A percentile compares a stretch with the other conserved stretches of the same genome.
Conservation (phyloP, 2,329 filamentous ascomycete genomes). For the Aureobasidium melanogenum region DNA sequence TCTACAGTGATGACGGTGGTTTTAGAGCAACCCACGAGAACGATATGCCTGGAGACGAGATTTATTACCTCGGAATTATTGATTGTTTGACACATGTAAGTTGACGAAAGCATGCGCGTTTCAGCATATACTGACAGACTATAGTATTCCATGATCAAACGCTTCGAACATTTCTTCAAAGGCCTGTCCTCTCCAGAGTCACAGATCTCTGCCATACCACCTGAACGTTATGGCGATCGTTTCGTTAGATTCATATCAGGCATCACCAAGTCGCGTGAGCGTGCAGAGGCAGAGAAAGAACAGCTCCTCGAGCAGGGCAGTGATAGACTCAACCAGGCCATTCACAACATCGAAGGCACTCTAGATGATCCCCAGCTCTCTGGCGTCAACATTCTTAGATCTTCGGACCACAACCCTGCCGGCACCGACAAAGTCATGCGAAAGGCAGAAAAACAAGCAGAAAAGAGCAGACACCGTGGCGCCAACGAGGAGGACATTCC, state of each 20-base stretch:
- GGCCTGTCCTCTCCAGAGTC: slow-evolving; percentile 73
- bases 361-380: slow-evolving; percentile 30
- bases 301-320: slow-evolving; percentile 20
- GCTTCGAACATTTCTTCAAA: slow-evolving; percentile 95
- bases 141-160: slow-evolving; percentile 89
- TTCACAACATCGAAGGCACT: slow-evolving; percentile 18
- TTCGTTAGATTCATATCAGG: slow-evolving; percentile 88
- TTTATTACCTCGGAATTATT: slow-evolving; percentile 97
- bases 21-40: slow-evolving; percentile 90
- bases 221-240: slow-evolving; percentile 82
- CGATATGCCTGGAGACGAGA: slow-evolving; percentile 73
- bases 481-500: slow-evolving; percentile 49
- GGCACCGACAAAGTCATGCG: slow-evolving; percentile 48
- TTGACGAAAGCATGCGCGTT: slow-evolving; percentile 18
- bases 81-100: slow-evolving; percentile 94
- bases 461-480: slow-evolving; percentile 46
- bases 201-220: slow-evolving; percentile 87
- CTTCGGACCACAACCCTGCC: slow-evolving; percentile 19
- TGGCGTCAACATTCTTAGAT: slow-evolving; percentile 28
- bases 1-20: slow-evolving; percentile 90
- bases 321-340: not conserved
- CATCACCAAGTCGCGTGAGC: slow-evolving; percentile 83
- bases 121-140: slow-evolving; percentile 8
- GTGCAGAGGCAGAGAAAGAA: slow-evolving; percentile 53
- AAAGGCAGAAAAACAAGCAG: slow-evolving; percentile 52